Percentiles rank a stretch among this genome's conserved stretches.
Evolutionary conservation across 306 rosid genomes (phyloP).

Genomic region (Parietaria judaica): DNA sequence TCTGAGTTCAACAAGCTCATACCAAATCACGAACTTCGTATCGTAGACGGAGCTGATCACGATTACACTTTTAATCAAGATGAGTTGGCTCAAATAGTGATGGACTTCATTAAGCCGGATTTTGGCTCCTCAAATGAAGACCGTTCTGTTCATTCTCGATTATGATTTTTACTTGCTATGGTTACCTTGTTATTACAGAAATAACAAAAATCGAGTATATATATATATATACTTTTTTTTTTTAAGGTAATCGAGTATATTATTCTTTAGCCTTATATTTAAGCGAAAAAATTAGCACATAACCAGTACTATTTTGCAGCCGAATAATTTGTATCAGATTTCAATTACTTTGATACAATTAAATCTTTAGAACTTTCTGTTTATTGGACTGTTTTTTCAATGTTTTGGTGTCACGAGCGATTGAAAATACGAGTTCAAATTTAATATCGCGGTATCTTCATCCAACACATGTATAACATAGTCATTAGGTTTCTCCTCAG

Average conservation of each 20-base stretch:
- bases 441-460: not conserved
- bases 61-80: constrained; percentile 55
- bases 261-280: too few relatives aligned
- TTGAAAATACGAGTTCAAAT: not conserved
- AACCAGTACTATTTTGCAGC: too few relatives aligned
- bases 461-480: too few relatives aligned
- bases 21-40: constrained; percentile 52
- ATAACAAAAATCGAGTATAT: not conserved
- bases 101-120: constrained; percentile 43
- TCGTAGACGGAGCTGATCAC: constrained; percentile 82
- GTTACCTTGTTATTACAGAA: not conserved
- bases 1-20: constrained; percentile 52
- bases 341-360: too few relatives aligned
- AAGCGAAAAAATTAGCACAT: too few relatives aligned
- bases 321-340: too few relatives aligned
- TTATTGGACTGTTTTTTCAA: too few relatives aligned
- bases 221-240: too few relatives aligned
- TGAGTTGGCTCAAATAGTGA: constrained; percentile 48
- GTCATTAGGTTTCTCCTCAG: too few relatives aligned
- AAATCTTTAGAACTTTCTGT: too few relatives aligned
- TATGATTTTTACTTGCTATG: constrained; percentile 18
- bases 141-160: constrained; percentile 34
- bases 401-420: not conserved
- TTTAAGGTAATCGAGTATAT: too few relatives aligned
- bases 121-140: constrained; percentile 18